A percentile compares a stretch with the other conserved stretches of the same genome.
These are phyloP conservation scores for Fusarium falciforme DNA, from an alignment of 2,329 filamentous ascomycete species.

Conservation along the genomic window DNA sequence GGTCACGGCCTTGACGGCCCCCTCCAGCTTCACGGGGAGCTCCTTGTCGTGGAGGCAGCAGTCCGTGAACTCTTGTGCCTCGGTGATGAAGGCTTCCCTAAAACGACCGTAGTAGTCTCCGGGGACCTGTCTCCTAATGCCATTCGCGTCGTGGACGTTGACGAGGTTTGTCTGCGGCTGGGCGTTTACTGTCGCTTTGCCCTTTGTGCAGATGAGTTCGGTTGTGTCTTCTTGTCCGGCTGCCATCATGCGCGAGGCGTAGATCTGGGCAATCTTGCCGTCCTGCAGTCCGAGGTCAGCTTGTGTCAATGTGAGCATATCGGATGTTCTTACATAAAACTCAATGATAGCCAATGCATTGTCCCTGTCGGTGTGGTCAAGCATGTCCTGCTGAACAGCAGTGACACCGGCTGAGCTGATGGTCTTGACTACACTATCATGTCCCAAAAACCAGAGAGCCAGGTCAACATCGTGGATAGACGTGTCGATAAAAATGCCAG, in stretches of 20 bases:
- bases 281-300: background rate
- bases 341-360: conserved; percentile 1
- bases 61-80: conserved; percentile 2
- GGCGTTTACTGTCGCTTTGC: background rate
- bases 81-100: background rate
- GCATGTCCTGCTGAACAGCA: background rate
- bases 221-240: conserved; percentile 7
- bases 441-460: background rate
- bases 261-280: conserved; percentile 5
- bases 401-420: background rate
- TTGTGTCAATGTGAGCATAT: background rate
- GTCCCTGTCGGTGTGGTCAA: background rate
- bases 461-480: background rate
- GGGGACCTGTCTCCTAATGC: background rate
- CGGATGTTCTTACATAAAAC: background rate
- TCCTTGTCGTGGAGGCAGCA: conserved; percentile 1
- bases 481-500: background rate
- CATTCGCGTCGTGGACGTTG: background rate
- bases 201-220: conserved; percentile 5
- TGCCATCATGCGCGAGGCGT: conserved; percentile 6
- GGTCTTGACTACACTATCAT: background rate
- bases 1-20: background rate
- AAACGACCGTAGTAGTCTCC: conserved; percentile 5
- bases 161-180: background rate
- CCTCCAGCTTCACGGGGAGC: background rate